Conservation (phyloP, 169 alveolate genomes). For the Eimeria praecox region DNA sequence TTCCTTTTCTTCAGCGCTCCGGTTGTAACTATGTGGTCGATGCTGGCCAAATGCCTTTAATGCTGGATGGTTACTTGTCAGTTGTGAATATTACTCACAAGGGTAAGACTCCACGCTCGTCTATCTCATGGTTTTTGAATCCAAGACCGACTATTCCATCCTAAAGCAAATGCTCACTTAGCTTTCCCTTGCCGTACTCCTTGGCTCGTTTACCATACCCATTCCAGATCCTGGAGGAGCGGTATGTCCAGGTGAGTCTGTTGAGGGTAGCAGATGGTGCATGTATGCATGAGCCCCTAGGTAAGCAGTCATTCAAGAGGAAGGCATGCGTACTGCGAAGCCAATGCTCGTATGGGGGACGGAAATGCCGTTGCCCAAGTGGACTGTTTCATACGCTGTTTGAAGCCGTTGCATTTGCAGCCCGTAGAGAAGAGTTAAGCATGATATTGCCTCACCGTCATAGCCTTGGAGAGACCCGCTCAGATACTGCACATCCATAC, state of each 20-base stretch:
- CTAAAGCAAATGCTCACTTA: constrained; percentile 21
- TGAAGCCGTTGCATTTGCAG: not conserved
- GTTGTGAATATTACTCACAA: constrained; percentile 36
- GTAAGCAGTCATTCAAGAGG: not conserved
- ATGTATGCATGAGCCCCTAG: not conserved
- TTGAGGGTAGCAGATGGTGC: not conserved
- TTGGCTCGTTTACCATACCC: constrained; percentile 52
- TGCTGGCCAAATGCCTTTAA: not conserved
- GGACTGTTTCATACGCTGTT: constrained; percentile 77
- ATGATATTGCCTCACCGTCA: constrained; percentile 53
- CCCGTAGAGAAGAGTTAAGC: not conserved
- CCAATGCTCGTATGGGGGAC: constrained; percentile 83
- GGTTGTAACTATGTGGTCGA: constrained; percentile 70
- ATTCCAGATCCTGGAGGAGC: constrained; percentile 77
- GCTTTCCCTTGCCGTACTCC: not conserved
- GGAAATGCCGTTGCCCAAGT: constrained; percentile 75
- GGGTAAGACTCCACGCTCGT: constrained; percentile 78
- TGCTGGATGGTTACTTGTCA: not conserved
- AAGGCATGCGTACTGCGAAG: constrained; percentile 65
- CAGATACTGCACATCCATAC: constrained; percentile 80
- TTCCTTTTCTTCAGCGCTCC: constrained; percentile 51
- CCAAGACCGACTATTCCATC: constrained; percentile 85
- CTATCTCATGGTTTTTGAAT: constrained; percentile 82
- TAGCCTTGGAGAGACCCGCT: constrained; percentile 83
- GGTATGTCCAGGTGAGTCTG: constrained; percentile 83